Conservation (phyloP, 2,329 filamentous ascomycete species). For the Teratosphaeriaceae sp. region DNA sequence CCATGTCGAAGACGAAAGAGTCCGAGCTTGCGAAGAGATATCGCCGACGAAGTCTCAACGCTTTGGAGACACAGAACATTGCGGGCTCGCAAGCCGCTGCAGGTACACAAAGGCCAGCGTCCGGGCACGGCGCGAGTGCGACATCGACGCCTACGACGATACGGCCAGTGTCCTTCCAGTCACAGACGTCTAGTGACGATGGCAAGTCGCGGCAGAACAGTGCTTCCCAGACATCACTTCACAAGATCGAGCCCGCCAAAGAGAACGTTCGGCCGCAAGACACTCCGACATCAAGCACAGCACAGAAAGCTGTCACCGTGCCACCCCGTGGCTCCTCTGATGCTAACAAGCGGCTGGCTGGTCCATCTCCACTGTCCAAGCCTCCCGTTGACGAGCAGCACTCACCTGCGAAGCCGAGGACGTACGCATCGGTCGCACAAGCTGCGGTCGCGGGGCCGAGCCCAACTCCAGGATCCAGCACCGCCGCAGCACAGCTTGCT, state of each 20-base stretch:
- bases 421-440: conserved; percentile 26
- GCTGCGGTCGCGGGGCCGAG: conserved; percentile 11
- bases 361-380: conserved; percentile 43
- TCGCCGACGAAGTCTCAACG: conserved; percentile 76
- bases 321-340: conserved; percentile 34
- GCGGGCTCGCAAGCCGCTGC: conserved; percentile 13
- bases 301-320: conserved; percentile 18
- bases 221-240: conserved; percentile 11
- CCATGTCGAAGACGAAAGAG: conserved; percentile 50
- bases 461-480: conserved; percentile 41
- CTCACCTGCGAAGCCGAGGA: conserved; percentile 24
- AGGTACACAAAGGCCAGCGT: conserved; percentile 18
- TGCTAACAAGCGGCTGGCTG: conserved; percentile 33
- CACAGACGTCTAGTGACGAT: conserved; percentile 30
- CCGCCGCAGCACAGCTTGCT: conserved; percentile 75
- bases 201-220: conserved; percentile 15
- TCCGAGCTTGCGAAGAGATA: conserved; percentile 68
- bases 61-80: conserved; percentile 40
- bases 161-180: conserved; percentile 26
- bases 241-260: conserved; percentile 8
- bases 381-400: conserved; percentile 32
- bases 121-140: conserved; percentile 19
- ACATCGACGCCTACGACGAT: conserved; percentile 28
- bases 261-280: conserved; percentile 11
- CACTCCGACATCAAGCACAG: conserved; percentile 11